Evolutionary conservation across 2,329 filamentous ascomycete genomes (phyloP).

Genomic region (Penicillium sp.): DNA sequence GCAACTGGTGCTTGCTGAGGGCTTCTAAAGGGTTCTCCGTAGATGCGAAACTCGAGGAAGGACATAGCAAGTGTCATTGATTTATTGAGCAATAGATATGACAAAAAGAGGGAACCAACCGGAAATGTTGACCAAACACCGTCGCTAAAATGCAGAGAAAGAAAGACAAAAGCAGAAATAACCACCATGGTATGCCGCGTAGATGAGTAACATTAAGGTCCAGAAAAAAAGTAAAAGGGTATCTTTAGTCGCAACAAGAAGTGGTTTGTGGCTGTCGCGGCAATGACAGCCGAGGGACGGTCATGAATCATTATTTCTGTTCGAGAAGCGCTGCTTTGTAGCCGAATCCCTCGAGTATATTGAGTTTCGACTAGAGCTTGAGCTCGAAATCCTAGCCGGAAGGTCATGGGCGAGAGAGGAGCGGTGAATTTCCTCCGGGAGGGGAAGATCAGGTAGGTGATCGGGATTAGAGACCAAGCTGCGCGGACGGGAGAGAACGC

Average conservation of each 20-base stretch:
- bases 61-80: not conserved
- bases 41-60: not conserved
- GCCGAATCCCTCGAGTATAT: not conserved
- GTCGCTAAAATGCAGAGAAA: constrained; percentile 10
- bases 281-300: not conserved
- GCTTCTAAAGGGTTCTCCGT: too few species aligned
- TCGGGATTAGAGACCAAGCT: constrained; percentile 29
- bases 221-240: constrained; percentile 2
- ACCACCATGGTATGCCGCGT: not conserved
- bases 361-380: constrained; percentile 1
- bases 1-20: too few species aligned
- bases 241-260: not conserved
- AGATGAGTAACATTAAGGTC: not conserved
- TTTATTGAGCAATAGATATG: not conserved
- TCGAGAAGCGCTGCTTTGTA: not conserved
- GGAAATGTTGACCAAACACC: constrained; percentile 5
- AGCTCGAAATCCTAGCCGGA: not conserved
- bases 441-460: constrained; percentile 18
- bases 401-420: not conserved
- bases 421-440: constrained; percentile 17
- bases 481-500: constrained; percentile 33
- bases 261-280: not conserved
- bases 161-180: not conserved
- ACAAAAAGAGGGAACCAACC: not conserved
- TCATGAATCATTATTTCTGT: not conserved